Evolutionary conservation across 2,329 filamentous ascomycete genomes (phyloP).

Genomic region (Epichloe coenophiala): DNA sequence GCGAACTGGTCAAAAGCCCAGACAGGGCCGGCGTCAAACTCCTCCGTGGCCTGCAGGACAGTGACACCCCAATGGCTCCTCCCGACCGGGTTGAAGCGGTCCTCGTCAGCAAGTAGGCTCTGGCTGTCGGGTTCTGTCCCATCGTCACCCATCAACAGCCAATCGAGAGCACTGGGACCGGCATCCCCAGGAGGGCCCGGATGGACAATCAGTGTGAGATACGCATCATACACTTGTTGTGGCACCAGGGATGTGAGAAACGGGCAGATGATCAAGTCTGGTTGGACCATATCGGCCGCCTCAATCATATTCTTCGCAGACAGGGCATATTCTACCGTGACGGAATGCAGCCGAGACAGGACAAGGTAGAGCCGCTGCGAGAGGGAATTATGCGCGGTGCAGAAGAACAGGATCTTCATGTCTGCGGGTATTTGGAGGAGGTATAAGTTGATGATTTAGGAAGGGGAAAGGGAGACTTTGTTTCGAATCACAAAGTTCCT

Average conservation of each 20-base stretch:
- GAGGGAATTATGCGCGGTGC: slow-evolving; percentile 30
- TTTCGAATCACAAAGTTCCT: too few relatives aligned
- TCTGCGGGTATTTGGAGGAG: slow-evolving; percentile 6
- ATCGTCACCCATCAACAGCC: slow-evolving; percentile 28
- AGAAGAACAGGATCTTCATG: slow-evolving; percentile 29
- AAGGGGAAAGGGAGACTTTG: too few relatives aligned
- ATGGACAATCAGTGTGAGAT: slow-evolving; percentile 26
- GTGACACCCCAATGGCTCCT: slow-evolving; percentile 28
- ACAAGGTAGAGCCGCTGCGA: slow-evolving; percentile 25
- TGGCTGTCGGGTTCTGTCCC: slow-evolving; percentile 19
- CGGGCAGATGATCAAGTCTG: slow-evolving; percentile 28
- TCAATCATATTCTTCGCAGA: slow-evolving; percentile 21
- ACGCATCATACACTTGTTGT: slow-evolving; percentile 21
- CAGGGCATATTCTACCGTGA: slow-evolving; percentile 26
- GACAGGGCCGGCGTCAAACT: slow-evolving; percentile 29
- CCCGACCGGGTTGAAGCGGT: slow-evolving; percentile 15
- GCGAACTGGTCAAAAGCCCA: slow-evolving; percentile 30
- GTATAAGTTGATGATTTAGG: background rate
- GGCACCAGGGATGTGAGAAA: slow-evolving; percentile 26
- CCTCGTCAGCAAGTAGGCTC: slow-evolving; percentile 14
- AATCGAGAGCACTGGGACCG: slow-evolving; percentile 27
- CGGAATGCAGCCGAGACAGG: slow-evolving; percentile 20
- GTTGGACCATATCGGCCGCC: slow-evolving; percentile 21
- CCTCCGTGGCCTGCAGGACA: slow-evolving; percentile 24
- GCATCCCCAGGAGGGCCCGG: slow-evolving; percentile 28